These are phyloP conservation scores for Hymenotorrendiella dingleyae DNA, from an alignment of 2,329 filamentous ascomycete species.

Conservation along the genomic window DNA sequence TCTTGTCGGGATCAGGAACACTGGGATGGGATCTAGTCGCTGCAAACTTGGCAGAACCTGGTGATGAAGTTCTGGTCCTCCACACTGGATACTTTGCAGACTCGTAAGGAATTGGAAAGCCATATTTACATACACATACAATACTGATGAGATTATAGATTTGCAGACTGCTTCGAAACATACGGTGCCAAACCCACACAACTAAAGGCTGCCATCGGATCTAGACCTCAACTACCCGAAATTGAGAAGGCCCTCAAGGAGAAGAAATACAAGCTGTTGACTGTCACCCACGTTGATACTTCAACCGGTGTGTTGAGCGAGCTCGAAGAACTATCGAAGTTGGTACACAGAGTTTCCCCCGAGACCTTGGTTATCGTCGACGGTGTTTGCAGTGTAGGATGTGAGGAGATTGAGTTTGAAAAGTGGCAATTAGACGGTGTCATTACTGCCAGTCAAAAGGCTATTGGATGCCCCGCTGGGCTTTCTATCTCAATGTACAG, in stretches of 20 bases:
- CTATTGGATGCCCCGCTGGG: constrained; percentile 90
- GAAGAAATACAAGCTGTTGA: constrained; percentile 91
- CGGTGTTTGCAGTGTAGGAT: constrained; percentile 94
- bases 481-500: constrained; percentile 93
- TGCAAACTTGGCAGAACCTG: constrained; percentile 85
- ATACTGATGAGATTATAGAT: too few species aligned
- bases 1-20: constrained; percentile 91
- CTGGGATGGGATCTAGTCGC: constrained; percentile 95
- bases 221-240: constrained; percentile 77
- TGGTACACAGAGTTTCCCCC: constrained; percentile 81
- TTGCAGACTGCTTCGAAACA: constrained; percentile 83
- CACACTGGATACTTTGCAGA: constrained; percentile 98
- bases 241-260: constrained; percentile 83
- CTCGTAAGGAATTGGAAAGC: too few species aligned
- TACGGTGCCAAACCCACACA: constrained; percentile 90
- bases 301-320: constrained; percentile 94
- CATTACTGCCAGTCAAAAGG: constrained; percentile 92
- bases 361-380: constrained; percentile 90
- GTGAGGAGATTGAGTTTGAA: constrained; percentile 93
- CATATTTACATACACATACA: too few species aligned
- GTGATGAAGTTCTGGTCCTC: constrained; percentile 85
- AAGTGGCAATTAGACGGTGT: constrained; percentile 91
- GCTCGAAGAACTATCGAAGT: constrained; percentile 73
- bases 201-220: constrained; percentile 82
- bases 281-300: constrained; percentile 95